Evolutionary conservation across 2,329 filamentous ascomycete species (phyloP).

Genomic region (Tolypocladium inflatum): DNA sequence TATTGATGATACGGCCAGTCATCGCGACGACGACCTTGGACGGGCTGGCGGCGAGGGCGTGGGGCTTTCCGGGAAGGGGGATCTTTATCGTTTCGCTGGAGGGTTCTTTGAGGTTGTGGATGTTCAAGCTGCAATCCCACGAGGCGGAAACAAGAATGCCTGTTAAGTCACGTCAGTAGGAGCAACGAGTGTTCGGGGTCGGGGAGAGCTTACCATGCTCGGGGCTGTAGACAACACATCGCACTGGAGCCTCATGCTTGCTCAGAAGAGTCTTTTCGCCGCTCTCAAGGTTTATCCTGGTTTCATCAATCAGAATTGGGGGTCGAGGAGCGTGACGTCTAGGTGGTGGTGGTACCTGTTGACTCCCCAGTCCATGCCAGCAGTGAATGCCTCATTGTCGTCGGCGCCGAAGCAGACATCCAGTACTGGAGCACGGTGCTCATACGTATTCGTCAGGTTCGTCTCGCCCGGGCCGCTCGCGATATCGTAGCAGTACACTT

Average conservation of each 20-base stretch:
- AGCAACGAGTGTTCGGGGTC: not conserved
- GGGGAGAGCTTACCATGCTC: slow-evolving; percentile 49
- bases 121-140: slow-evolving; percentile 86
- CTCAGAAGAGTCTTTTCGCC: slow-evolving; percentile 67
- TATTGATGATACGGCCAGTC: slow-evolving; percentile 86
- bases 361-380: slow-evolving; percentile 80
- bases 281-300: slow-evolving; percentile 57
- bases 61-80: slow-evolving; percentile 74
- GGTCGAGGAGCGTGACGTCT: not conserved
- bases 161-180: slow-evolving; percentile 17
- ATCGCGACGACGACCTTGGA: slow-evolving; percentile 90
- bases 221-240: slow-evolving; percentile 72
- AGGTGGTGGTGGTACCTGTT: slow-evolving; percentile 42
- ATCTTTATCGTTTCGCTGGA: slow-evolving; percentile 52
- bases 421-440: slow-evolving; percentile 77
- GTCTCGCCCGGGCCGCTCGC: slow-evolving; percentile 44
- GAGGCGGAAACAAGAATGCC: slow-evolving; percentile 78
- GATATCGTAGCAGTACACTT: slow-evolving; percentile 82
- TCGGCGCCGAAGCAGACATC: slow-evolving; percentile 84
- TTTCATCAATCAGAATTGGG: not conserved
- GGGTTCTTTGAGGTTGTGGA: slow-evolving; percentile 56
- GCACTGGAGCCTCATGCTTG: slow-evolving; percentile 70
- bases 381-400: slow-evolving; percentile 77
- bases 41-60: slow-evolving; percentile 68
- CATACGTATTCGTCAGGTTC: slow-evolving; percentile 58